phyloP scores from a whole-genome alignment of 1,139 yeast genomes.

The Yamadazyma dushanensis region DNA sequence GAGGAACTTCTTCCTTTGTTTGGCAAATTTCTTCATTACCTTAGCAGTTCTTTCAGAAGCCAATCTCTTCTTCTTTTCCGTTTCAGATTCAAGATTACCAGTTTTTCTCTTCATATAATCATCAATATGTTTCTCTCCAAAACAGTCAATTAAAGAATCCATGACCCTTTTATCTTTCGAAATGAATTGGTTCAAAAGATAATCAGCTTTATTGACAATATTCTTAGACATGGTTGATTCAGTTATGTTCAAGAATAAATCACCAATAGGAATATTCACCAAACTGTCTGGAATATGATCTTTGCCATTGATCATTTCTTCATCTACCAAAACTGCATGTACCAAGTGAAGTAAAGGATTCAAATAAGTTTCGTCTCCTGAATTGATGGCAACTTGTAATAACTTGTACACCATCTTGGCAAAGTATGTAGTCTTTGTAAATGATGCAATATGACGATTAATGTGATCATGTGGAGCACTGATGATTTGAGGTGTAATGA shows the following conservation, averaged over 20 bases:
- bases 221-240: constrained; percentile 52
- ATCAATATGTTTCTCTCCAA: constrained; percentile 56
- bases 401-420: constrained; percentile 59
- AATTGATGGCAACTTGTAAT: constrained; percentile 50
- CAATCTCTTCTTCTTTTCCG: constrained; percentile 46
- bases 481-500: constrained; percentile 34
- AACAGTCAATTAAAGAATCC: constrained; percentile 52
- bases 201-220: constrained; percentile 55
- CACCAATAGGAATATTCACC: constrained; percentile 55
- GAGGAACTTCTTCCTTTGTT: constrained; percentile 40
- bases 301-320: constrained; percentile 42
- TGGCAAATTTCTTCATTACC: constrained; percentile 43
- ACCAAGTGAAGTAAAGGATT: constrained; percentile 64
- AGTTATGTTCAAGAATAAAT: constrained; percentile 50
- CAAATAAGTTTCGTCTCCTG: constrained; percentile 53
- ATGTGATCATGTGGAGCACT: constrained; percentile 39
- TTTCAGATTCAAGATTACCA: constrained; percentile 30
- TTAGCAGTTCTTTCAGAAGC: constrained; percentile 39
- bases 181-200: constrained; percentile 50
- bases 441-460: constrained; percentile 43
- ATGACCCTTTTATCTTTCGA: constrained; percentile 48
- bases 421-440: constrained; percentile 53
- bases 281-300: constrained; percentile 44
- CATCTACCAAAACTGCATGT: constrained; percentile 64
- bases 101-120: constrained; percentile 34